These are phyloP conservation scores for Didymella pomorum DNA, from an alignment of 2,329 filamentous ascomycete genomes.

Conservation along the genomic window DNA sequence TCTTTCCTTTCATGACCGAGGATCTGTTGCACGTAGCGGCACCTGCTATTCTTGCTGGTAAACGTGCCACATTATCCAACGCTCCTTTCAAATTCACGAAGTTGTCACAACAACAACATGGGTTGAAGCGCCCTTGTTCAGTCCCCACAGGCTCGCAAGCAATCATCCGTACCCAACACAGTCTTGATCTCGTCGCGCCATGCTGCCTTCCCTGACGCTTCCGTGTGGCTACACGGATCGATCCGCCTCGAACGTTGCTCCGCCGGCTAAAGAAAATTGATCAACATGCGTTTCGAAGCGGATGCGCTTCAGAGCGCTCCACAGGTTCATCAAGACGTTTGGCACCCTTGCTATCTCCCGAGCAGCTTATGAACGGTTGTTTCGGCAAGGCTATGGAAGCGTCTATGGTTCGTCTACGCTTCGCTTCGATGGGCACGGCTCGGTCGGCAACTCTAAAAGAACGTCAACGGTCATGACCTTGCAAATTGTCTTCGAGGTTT, in stretches of 20 bases:
- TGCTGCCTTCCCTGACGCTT: neutral
- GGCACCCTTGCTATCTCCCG: constrained; percentile 1
- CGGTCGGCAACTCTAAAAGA: constrained; percentile 20
- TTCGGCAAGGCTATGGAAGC: constrained; percentile 6
- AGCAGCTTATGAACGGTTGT: neutral
- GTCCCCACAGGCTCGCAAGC: neutral
- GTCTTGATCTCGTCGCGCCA: no score
- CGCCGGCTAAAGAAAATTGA: neutral
- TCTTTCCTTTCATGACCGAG: neutral
- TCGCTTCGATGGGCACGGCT: constrained; percentile 11
- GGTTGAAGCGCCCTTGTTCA: neutral
- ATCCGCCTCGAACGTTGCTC: neutral
- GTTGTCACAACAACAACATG: neutral
- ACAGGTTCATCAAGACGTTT: neutral
- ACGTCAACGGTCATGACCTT: constrained; percentile 1
- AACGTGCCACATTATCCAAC: neutral
- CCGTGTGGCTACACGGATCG: neutral
- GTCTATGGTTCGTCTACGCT: constrained; percentile 4
- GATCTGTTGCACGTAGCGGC: neutral
- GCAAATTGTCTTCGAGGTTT: neutral
- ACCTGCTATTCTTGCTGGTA: neutral
- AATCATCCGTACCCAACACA: neutral
- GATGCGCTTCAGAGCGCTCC: neutral
- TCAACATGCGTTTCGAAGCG: neutral
- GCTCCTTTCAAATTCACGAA: neutral